phyloP scores from a whole-genome alignment of 208 protist species.

The Lotmaria passim region DNA sequence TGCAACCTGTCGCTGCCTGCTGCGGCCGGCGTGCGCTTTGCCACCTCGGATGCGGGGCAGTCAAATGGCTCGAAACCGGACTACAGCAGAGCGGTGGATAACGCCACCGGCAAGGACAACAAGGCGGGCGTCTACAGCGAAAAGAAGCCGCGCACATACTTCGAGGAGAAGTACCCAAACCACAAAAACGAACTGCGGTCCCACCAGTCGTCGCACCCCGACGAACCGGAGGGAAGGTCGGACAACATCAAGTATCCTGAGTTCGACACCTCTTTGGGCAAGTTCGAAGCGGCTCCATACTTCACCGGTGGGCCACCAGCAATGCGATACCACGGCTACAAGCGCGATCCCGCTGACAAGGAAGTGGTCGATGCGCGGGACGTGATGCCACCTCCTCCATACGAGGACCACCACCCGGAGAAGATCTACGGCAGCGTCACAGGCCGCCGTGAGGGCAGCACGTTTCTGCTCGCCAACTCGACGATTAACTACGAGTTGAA shows the following conservation, averaged over 20 bases:
- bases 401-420: constrained; percentile 82
- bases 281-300: constrained; percentile 86
- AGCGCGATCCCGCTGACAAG: constrained; percentile 57
- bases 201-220: constrained; percentile 31
- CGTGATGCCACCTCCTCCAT: constrained; percentile 57
- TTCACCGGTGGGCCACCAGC: constrained; percentile 76
- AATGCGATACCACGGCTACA: constrained; percentile 85
- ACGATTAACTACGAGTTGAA: constrained; percentile 80
- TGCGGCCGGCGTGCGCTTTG: constrained; percentile 18
- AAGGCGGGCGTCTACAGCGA: constrained; percentile 56
- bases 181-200: constrained; percentile 44
- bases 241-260: constrained; percentile 83
- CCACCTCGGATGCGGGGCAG: not conserved
- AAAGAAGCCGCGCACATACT: constrained; percentile 56
- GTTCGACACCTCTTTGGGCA: constrained; percentile 79
- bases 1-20: constrained; percentile 16
- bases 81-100: constrained; percentile 33
- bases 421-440: constrained; percentile 76
- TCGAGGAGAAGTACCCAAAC: constrained; percentile 70
- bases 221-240: constrained; percentile 58
- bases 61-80: constrained; percentile 14
- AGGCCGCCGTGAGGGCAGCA: constrained; percentile 82
- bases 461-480: constrained; percentile 63
- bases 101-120: constrained; percentile 68
- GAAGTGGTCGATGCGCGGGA: constrained; percentile 71